Evolutionary conservation across 139 green algal species (phyloP).

Genomic region (Gonium pectorale): DNA sequence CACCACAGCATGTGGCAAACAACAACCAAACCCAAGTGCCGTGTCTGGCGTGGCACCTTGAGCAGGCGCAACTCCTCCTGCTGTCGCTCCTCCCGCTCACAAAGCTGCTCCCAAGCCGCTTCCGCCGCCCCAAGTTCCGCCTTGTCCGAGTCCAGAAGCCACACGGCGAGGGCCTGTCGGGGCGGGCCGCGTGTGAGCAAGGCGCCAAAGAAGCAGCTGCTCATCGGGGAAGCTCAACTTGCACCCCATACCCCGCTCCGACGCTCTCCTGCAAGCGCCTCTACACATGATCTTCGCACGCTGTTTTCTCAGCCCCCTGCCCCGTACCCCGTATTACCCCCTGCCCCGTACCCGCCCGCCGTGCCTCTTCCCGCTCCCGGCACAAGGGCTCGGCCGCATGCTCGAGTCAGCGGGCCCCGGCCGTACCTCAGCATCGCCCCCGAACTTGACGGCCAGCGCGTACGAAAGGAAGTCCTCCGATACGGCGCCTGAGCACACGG

Average conservation of each 20-base stretch:
- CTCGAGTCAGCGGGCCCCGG: background rate
- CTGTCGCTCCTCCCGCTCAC: background rate
- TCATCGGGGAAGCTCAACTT: background rate
- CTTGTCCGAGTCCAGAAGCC: slow-evolving; percentile 26
- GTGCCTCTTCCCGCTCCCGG: too few species aligned
- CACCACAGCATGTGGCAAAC: background rate
- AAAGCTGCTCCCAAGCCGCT: background rate
- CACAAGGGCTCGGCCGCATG: background rate
- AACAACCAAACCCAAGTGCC: background rate
- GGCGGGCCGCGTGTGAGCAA: background rate
- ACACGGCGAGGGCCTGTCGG: slow-evolving; percentile 42
- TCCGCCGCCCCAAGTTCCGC: background rate
- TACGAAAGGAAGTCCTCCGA: slow-evolving; percentile 8
- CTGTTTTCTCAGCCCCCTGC: too few species aligned
- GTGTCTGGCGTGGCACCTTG: background rate
- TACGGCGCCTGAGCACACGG: background rate
- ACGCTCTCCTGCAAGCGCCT: too few species aligned
- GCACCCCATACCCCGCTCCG: too few species aligned
- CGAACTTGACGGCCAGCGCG: background rate
- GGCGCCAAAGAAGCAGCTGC: background rate
- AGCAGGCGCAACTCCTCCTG: slow-evolving; percentile 22
- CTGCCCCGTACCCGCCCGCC: too few species aligned
- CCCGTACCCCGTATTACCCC: too few species aligned
- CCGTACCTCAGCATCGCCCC: background rate
- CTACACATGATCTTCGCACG: too few species aligned